phyloP scores from a whole-genome alignment of 2,329 filamentous ascomycete genomes.

The Beauveria caledonica region DNA sequence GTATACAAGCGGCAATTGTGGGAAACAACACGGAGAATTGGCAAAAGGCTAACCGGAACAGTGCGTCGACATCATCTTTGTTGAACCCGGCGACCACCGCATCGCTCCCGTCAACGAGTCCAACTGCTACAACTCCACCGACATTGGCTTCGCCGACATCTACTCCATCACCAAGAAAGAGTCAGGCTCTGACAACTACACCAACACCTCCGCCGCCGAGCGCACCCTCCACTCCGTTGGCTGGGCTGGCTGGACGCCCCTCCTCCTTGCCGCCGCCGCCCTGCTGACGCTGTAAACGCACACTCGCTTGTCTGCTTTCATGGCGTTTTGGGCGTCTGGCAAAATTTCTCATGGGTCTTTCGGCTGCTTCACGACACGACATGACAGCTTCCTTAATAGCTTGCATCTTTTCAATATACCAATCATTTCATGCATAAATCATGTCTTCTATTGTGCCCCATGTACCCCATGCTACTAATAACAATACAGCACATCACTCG shows the following conservation, averaged over 20 bases:
- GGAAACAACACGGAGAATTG: neutral
- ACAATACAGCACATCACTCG: neutral
- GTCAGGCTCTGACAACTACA: conserved; percentile 25
- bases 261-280: neutral
- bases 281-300: neutral
- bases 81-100: conserved; percentile 59
- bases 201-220: neutral
- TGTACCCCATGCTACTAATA: neutral
- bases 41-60: conserved; percentile 27
- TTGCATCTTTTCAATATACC: neutral
- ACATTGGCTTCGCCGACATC: conserved; percentile 68
- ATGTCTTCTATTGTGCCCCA: neutral
- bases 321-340: conserved; percentile 1
- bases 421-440: neutral
- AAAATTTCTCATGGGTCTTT: neutral
- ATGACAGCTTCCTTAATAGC: neutral
- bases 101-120: conserved; percentile 65
- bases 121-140: conserved; percentile 83
- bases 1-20: neutral
- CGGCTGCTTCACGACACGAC: neutral
- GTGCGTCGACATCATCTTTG: conserved; percentile 94
- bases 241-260: conserved; percentile 12
- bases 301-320: neutral
- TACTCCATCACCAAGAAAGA: conserved; percentile 56
- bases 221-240: neutral